These are phyloP conservation scores for Alnus glutinosa DNA, from an alignment of 306 rosid species.

Conservation along the genomic window DNA sequence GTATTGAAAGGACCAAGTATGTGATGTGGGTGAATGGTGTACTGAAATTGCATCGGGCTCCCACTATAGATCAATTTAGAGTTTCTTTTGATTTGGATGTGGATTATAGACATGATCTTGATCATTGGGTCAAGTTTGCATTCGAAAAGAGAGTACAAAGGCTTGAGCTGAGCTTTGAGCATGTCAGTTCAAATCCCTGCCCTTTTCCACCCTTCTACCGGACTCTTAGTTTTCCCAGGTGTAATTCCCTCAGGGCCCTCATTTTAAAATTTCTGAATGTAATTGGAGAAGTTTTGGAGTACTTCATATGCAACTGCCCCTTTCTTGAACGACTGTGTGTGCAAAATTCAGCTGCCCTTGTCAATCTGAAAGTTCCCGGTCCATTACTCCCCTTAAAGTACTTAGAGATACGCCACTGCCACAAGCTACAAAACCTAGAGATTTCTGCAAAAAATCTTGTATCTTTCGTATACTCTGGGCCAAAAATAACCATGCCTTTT, in stretches of 20 bases:
- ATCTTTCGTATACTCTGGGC: constrained; percentile 7
- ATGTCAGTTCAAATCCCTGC: not conserved
- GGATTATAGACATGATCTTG: not conserved
- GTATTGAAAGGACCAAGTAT: not conserved
- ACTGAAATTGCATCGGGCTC: not conserved
- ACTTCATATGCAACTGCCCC: constrained; percentile 6
- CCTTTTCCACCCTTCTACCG: not conserved
- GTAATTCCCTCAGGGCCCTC: constrained; percentile 8
- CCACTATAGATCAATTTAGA: not conserved
- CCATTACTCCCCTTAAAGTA: constrained; percentile 4
- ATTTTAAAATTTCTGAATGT: constrained; percentile 2
- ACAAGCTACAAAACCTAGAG: constrained; percentile 4
- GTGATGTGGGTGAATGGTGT: constrained; percentile 5
- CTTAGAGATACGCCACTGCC: constrained; percentile 6
- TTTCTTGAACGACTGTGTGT: constrained; percentile 1
- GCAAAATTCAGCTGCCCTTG: not conserved
- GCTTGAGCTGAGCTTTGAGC: constrained; percentile 3
- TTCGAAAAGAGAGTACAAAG: not conserved
- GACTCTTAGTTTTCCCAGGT: not conserved
- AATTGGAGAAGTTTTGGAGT: constrained; percentile 11
- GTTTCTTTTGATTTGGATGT: constrained; percentile 7
- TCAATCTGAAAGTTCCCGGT: constrained; percentile 12
- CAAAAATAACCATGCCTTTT: not conserved
- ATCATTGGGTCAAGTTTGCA: constrained; percentile 12
- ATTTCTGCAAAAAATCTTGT: constrained; percentile 13